Percentiles rank a stretch among this genome's conserved stretches.
Evolutionary conservation across 805 yeast genomes (phyloP).

Genomic region (Candida vaughaniae): DNA sequence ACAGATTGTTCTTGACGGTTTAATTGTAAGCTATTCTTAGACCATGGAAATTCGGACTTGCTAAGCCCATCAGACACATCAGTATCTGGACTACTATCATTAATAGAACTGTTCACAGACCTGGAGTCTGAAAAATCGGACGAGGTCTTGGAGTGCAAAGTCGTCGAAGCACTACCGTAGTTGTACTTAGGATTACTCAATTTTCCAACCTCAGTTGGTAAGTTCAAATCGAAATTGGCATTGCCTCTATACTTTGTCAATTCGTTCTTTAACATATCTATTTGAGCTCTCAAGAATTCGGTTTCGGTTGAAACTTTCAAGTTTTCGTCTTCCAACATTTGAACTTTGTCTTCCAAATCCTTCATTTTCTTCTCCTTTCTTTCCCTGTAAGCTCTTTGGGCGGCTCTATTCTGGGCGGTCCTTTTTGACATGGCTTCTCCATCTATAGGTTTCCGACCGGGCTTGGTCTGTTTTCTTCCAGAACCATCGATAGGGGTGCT

Average conservation of each 20-base stretch:
- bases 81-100: slow-evolving; percentile 17
- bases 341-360: slow-evolving; percentile 79
- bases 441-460: slow-evolving; percentile 80
- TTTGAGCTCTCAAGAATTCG: slow-evolving; percentile 72
- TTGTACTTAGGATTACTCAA: slow-evolving; percentile 11
- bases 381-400: slow-evolving; percentile 96
- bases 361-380: slow-evolving; percentile 85
- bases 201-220: slow-evolving; percentile 32
- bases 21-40: slow-evolving; percentile 4
- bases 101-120: slow-evolving; percentile 10
- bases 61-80: slow-evolving; percentile 9
- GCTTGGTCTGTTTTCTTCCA: slow-evolving; percentile 49
- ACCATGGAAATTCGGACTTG: slow-evolving; percentile 12
- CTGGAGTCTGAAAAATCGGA: slow-evolving; percentile 13
- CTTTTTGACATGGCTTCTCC: slow-evolving; percentile 84
- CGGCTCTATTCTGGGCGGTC: slow-evolving; percentile 96
- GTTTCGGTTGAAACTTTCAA: slow-evolving; percentile 68
- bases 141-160: slow-evolving; percentile 12
- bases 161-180: slow-evolving; percentile 14
- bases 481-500: slow-evolving; percentile 27
- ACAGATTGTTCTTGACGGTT: slow-evolving; percentile 7
- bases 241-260: slow-evolving; percentile 56
- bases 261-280: slow-evolving; percentile 70
- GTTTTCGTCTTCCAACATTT: slow-evolving; percentile 67
- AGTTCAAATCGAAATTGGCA: slow-evolving; percentile 25